Evolutionary conservation across 1,284 basidiomycete genomes (phyloP), one percentile per base, ranked within the genome.

Genomic region (Melampsora abietis-canadensis): DNA sequence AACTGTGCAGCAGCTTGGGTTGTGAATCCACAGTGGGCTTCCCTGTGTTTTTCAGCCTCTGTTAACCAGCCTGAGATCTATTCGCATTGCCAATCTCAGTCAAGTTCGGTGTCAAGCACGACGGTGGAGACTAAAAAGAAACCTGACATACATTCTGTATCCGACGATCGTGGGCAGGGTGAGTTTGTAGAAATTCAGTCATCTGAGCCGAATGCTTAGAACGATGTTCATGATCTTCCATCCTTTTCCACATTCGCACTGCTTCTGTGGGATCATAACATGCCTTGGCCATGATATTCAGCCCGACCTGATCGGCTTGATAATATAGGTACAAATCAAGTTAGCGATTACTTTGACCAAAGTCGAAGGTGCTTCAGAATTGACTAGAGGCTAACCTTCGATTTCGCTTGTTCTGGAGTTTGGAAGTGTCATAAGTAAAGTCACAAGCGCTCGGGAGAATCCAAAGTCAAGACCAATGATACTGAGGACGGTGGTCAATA

Each of bases 371-470:
- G 10, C 40, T 40, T 40, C 14, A 14, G 8, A 40, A 10, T 40
- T 14, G 40, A 40, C 8, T 40, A n/a, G 19, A 54, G 3, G 27
- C 51, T 66, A 78, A 21, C 79, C 80, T 74, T 82, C 81, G 17
- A 78, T 66, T 64, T 80, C 80, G 6, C 76, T 77, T 48, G 76
- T 78, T 44, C 81, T 76, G 31, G 79, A 80, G 68, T 82, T 82
- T 24, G 81, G 81, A 46, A 82, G 68, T 30, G 76, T 77, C 44
- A 81, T 76, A 12, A 82, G 69, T 14, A 81, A 67, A 14, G 78
- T 81, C 2, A 80, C 75, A 5, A 74, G 76, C 7, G 78, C 66
- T 15, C 78, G 59, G 17, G 60, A 64, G 31, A 72, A 40, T 17
- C 44, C 75, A n/a, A 57, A 57, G 19, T 76, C 75, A 6, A 76